phyloP scores from a whole-genome alignment of 2,329 filamentous ascomycete genomes.

The Pseudogymnoascus sp. region DNA sequence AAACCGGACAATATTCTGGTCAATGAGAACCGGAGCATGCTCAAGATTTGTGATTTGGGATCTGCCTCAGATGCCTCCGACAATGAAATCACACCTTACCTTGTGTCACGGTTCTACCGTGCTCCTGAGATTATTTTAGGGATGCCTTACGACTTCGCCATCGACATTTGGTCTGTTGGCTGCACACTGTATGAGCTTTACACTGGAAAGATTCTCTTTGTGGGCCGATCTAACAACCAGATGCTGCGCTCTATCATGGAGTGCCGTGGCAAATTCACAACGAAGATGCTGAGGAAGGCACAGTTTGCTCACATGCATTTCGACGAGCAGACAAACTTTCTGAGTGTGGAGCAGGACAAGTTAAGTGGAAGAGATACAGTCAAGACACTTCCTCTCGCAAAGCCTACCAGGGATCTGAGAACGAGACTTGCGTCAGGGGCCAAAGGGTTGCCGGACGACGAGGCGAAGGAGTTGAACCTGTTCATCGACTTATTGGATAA shows the following conservation, averaged over 20 bases:
- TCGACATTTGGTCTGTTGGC: conserved; percentile 97
- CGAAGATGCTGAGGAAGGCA: conserved; percentile 80
- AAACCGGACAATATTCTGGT: conserved; percentile 98
- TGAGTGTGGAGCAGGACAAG: conserved; percentile 79
- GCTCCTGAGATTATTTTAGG: conserved; percentile 95
- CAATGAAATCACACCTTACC: conserved; percentile 85
- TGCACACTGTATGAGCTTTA: conserved; percentile 96
- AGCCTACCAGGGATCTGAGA: conserved; percentile 74
- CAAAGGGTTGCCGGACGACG: conserved; percentile 63
- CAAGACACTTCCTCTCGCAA: conserved; percentile 60
- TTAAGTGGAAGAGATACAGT: conserved; percentile 71
- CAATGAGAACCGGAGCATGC: conserved; percentile 70
- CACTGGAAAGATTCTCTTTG: conserved; percentile 95
- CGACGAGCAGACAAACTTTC: conserved; percentile 75
- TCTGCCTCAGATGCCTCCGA: conserved; percentile 91
- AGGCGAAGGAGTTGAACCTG: conserved; percentile 68
- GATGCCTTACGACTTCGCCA: conserved; percentile 88
- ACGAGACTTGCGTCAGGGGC: conserved; percentile 69
- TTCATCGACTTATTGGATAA: conserved; percentile 85
- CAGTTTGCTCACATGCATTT: conserved; percentile 72
- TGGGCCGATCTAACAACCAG: conserved; percentile 92
- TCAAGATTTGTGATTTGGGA: conserved; percentile 94
- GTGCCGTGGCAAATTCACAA: conserved; percentile 82
- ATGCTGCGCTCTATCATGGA: conserved; percentile 98
- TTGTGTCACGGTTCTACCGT: conserved; percentile 94